Conservation (phyloP, 495 filamentous ascomycete species). For the Thozetella sp. region DNA sequence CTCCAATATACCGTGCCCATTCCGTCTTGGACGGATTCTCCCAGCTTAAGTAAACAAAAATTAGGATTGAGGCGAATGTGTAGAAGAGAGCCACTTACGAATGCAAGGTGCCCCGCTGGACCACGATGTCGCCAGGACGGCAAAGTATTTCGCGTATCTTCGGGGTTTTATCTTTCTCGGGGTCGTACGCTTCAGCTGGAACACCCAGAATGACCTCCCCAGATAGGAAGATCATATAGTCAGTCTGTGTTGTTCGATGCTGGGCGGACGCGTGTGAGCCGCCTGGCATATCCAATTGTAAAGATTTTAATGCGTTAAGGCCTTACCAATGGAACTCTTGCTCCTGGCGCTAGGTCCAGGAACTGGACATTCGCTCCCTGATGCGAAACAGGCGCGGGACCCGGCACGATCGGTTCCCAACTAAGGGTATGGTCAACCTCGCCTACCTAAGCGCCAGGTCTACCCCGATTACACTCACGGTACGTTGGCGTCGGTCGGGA, state of each 20-base stretch:
- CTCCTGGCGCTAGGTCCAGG: not conserved
- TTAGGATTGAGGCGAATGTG: not conserved
- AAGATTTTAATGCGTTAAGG: too few species aligned
- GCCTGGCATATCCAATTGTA: too few species aligned
- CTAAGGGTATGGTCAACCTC: not conserved
- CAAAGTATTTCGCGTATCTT: not conserved
- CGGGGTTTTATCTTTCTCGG: not conserved
- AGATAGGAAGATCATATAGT: not conserved
- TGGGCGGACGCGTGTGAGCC: not conserved
- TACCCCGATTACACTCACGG: not conserved
- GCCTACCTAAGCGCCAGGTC: too few species aligned
- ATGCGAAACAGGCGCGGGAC: not conserved
- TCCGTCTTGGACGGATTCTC: not conserved
- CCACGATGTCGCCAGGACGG: not conserved
- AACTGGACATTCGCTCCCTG: not conserved
- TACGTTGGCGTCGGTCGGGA: not conserved
- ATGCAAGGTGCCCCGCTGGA: not conserved
- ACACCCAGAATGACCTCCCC: not conserved
- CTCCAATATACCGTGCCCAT: not conserved
- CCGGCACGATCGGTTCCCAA: not conserved
- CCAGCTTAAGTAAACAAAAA: not conserved
- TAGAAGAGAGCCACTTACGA: not conserved
- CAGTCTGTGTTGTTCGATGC: not conserved
- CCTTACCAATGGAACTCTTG: not conserved
- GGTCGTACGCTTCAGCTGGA: not conserved